phyloP scores from a whole-genome alignment of 2,329 filamentous ascomycete species.

The Blastomyces silverae region DNA sequence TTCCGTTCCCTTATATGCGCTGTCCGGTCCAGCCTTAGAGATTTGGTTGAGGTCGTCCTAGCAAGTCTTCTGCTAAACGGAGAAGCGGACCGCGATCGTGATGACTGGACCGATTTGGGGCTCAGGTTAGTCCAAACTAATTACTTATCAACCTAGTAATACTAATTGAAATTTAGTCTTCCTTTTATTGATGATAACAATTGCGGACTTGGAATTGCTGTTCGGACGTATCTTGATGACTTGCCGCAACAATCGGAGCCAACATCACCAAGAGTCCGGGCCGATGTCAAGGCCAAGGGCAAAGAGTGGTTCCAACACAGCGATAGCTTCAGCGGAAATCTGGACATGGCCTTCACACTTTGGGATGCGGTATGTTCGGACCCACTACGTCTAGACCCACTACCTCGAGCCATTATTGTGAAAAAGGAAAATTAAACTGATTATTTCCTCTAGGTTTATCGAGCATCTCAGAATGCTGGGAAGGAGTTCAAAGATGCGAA shows the following conservation, averaged over 20 bases:
- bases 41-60: slow-evolving; percentile 75
- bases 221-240: slow-evolving; percentile 45
- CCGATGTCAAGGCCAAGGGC: slow-evolving; percentile 47
- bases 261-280: slow-evolving; percentile 45
- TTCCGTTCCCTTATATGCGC: slow-evolving; percentile 79
- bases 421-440: slow-evolving; percentile 17
- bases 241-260: slow-evolving; percentile 53
- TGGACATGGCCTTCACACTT: slow-evolving; percentile 54
- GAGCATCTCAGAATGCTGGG: slow-evolving; percentile 51
- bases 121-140: slow-evolving; percentile 53
- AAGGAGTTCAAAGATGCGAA: slow-evolving; percentile 48
- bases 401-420: background rate
- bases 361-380: slow-evolving; percentile 56
- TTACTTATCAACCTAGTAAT: background rate
- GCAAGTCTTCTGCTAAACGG: slow-evolving; percentile 74
- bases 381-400: slow-evolving; percentile 20
- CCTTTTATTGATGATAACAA: slow-evolving; percentile 43
- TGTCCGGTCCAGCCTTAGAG: slow-evolving; percentile 70
- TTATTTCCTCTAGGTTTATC: slow-evolving; percentile 44
- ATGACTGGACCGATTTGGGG: slow-evolving; percentile 62
- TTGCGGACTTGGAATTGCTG: slow-evolving; percentile 44
- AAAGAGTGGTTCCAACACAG: slow-evolving; percentile 57
- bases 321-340: slow-evolving; percentile 51
- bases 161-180: slow-evolving; percentile 28
- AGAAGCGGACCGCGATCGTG: slow-evolving; percentile 64